These are phyloP conservation scores for Lichtheimia corymbifera DNA, from an alignment of 371 early-diverging fungal genomes.

Conservation along the genomic window DNA sequence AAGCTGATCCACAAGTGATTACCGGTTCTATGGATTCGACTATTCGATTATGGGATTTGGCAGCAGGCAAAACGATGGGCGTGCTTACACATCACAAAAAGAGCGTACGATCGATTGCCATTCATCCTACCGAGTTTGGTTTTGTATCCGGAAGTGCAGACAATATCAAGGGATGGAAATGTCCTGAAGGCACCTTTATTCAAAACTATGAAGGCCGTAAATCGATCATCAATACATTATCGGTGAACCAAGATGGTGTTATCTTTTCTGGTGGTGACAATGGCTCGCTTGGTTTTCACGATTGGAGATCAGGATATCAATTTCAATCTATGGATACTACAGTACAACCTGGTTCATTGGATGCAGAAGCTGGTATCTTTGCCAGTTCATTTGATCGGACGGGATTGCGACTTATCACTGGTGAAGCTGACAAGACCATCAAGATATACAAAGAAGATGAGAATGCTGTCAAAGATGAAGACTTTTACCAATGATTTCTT, in stretches of 20 bases:
- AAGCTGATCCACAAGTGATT: slow-evolving; percentile 94
- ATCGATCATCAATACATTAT: slow-evolving; percentile 88
- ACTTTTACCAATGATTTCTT: slow-evolving; percentile 31
- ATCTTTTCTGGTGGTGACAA: slow-evolving; percentile 94
- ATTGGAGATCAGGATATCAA: slow-evolving; percentile 93
- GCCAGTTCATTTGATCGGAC: slow-evolving; percentile 94
- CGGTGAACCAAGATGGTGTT: slow-evolving; percentile 89
- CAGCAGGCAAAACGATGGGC: slow-evolving; percentile 93
- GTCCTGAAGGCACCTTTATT: slow-evolving; percentile 92
- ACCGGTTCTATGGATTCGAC: slow-evolving; percentile 94
- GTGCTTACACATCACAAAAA: slow-evolving; percentile 98
- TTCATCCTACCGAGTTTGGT: slow-evolving; percentile 92
- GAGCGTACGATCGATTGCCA: slow-evolving; percentile 87
- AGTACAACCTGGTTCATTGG: slow-evolving; percentile 95
- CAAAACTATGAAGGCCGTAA: slow-evolving; percentile 90
- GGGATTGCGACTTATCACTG: slow-evolving; percentile 92
- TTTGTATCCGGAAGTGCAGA: slow-evolving; percentile 94
- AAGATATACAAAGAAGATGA: slow-evolving; percentile 94
- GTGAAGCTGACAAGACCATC: slow-evolving; percentile 98
- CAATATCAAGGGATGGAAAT: slow-evolving; percentile 95
- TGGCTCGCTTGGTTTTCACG: slow-evolving; percentile 95
- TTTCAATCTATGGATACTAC: slow-evolving; percentile 87
- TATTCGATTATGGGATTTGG: slow-evolving; percentile 93
- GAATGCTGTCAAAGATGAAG: slow-evolving; percentile 55
- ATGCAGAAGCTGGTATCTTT: slow-evolving; percentile 94